Evolutionary conservation across 179 eudicot genomes (phyloP).

Genomic region (Amaranthus tricolor): DNA sequence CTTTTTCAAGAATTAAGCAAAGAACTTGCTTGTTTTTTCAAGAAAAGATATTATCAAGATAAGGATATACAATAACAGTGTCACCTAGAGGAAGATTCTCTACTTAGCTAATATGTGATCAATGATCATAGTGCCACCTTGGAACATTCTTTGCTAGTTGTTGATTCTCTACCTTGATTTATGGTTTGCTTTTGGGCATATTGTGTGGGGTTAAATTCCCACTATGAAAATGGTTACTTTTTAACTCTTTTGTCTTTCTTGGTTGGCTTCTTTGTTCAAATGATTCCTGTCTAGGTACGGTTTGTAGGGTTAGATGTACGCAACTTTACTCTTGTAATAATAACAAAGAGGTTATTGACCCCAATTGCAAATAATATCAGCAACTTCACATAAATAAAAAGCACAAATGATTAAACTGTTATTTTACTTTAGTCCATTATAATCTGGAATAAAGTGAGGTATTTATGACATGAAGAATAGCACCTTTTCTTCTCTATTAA

Average conservation of each 20-base stretch:
- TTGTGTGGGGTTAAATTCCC: slow-evolving; percentile 21
- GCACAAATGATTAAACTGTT: too few species aligned
- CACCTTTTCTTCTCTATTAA: slow-evolving; percentile 1
- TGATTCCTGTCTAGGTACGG: too few species aligned
- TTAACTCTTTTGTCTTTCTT: slow-evolving; percentile 3
- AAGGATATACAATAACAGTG: slow-evolving; percentile 18
- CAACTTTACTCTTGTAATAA: too few species aligned
- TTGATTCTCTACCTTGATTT: slow-evolving; percentile 21
- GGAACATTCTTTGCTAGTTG: slow-evolving; percentile 8
- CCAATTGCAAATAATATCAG: too few species aligned
- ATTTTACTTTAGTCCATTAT: too few species aligned
- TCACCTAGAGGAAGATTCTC: slow-evolving; percentile 19
- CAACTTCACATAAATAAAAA: too few species aligned
- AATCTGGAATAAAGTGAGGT: slow-evolving; percentile 12
- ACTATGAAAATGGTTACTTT: slow-evolving; percentile 16
- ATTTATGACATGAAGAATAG: slow-evolving; percentile 1
- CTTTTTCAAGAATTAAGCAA: not conserved
- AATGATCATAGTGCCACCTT: not conserved
- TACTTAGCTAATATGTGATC: slow-evolving; percentile 20
- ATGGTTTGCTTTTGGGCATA: slow-evolving; percentile 17
- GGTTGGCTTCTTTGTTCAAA: not conserved
- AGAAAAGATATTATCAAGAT: slow-evolving; percentile 17
- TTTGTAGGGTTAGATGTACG: too few species aligned
- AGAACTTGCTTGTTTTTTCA: slow-evolving; percentile 2
- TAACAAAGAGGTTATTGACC: too few species aligned